Evolutionary conservation across 2,329 filamentous ascomycete genomes (phyloP).

Genomic region (Aureobasidium sp.): DNA sequence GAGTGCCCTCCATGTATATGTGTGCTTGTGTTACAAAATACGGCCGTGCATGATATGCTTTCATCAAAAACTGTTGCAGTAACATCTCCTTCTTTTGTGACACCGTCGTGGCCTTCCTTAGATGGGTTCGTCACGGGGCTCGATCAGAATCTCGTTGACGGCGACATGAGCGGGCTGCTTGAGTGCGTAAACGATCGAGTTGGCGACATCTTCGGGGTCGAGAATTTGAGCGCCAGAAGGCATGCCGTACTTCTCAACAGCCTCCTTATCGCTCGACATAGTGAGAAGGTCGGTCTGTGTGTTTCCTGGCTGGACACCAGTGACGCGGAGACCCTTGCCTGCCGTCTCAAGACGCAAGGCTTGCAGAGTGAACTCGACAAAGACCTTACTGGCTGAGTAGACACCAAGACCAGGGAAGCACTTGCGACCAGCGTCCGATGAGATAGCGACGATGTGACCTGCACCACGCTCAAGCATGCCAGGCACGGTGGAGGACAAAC

Average conservation of each 20-base stretch:
- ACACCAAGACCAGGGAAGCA: conserved; percentile 76
- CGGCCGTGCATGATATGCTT: not conserved
- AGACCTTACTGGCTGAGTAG: conserved; percentile 79
- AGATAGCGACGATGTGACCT: conserved; percentile 74
- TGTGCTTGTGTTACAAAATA: not conserved
- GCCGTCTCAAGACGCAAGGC: conserved; percentile 68
- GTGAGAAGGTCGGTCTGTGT: conserved; percentile 64
- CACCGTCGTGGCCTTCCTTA: conserved; percentile 27
- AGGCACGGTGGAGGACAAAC: conserved; percentile 62
- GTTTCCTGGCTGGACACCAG: conserved; percentile 70
- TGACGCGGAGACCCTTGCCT: conserved; percentile 65
- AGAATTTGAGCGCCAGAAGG: conserved; percentile 68
- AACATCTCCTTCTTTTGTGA: not conserved
- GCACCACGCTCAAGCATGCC: conserved; percentile 61
- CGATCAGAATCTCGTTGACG: conserved; percentile 74
- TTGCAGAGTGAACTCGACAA: conserved; percentile 76
- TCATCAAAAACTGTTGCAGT: not conserved
- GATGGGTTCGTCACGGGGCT: conserved; percentile 69
- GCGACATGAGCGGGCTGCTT: conserved; percentile 68
- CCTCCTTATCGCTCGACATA: conserved; percentile 70
- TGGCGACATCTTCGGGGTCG: conserved; percentile 65
- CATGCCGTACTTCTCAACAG: conserved; percentile 70
- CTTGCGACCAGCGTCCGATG: conserved; percentile 73
- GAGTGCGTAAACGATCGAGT: conserved; percentile 66
- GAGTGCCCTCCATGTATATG: not conserved